Base-by-base conservation (phyloP, 2,329 filamentous ascomycete genomes). In the Geosmithia putterillii region DNA sequence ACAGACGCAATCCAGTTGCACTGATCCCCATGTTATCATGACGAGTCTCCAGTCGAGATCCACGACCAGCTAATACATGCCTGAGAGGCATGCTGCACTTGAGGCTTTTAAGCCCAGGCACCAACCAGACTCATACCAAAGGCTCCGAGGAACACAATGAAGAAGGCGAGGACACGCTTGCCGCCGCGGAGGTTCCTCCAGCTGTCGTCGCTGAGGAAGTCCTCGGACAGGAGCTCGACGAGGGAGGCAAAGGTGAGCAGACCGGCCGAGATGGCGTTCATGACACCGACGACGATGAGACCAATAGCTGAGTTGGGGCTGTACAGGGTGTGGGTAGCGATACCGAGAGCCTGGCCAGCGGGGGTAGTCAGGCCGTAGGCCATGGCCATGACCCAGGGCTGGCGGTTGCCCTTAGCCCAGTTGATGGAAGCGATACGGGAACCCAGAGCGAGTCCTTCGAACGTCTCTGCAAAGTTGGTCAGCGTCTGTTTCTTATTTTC, bases 191-290 rank as follows among this genome's bases (percentile, higher is more conserved):
- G 61, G 39, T 70, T 57, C 39, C 63, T 63, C 74, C 74, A 80
- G 57, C 74, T 80, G 54, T 78, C 71, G 38, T 81, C 76, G 46
- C 73, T 78, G 28, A 82, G 56, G 50, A 86, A 85, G 51, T 86
- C 82, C 54, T 86, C 81, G 0, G 80, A 79, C 43, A 86, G 65
- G 40, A 86, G 67, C 58, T 86, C 81, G 19, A 86, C 79, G 42
- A 86, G 63, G 0, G 80, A 81, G 0, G 83, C 82, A 57, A 84
- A 86, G 3, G 83, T 67, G 8, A 86, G 62, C n/a, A 86, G 62
- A 1, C 83, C 82, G 42, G 79, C 77, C 18, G 79, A 83, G 43
- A 86, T 78, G 21, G 80, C 81, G 56, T 86, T 86, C 66, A 84
- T 86, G 53, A 83, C 73, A 2, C 82, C 82, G 17, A 86, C 81